phyloP scores from a whole-genome alignment of 805 yeast species.

The Lipomyces starkeyi region DNA sequence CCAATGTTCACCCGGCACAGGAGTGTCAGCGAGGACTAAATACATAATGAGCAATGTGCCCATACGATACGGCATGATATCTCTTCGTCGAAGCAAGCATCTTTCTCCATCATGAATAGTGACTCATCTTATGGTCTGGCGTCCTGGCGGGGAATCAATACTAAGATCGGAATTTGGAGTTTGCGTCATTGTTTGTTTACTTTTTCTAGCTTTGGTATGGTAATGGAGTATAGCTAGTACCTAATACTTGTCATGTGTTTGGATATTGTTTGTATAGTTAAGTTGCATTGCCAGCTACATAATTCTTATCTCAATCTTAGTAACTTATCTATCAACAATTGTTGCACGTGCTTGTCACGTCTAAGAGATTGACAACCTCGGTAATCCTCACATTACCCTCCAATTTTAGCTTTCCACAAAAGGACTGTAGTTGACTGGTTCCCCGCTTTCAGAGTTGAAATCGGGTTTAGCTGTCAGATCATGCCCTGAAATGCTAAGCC shows the following conservation, averaged over 20 bases:
- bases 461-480: background rate
- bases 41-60: background rate
- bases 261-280: background rate
- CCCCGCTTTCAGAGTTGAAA: background rate
- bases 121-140: background rate
- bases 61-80: background rate
- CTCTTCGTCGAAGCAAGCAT: background rate
- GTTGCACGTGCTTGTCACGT: background rate
- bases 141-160: background rate
- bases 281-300: background rate
- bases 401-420: background rate
- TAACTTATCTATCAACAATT: background rate
- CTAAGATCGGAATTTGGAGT: background rate
- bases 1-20: slow-evolving; percentile 23
- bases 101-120: background rate
- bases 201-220: too few relatives aligned
- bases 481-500: too few relatives aligned
- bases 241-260: background rate
- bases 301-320: background rate
- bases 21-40: background rate
- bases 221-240: background rate
- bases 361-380: background rate
- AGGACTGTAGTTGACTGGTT: background rate
- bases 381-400: background rate
- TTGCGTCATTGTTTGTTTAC: background rate